Conservation (phyloP, 139 green algal species). For the Asterochloris erici region DNA sequence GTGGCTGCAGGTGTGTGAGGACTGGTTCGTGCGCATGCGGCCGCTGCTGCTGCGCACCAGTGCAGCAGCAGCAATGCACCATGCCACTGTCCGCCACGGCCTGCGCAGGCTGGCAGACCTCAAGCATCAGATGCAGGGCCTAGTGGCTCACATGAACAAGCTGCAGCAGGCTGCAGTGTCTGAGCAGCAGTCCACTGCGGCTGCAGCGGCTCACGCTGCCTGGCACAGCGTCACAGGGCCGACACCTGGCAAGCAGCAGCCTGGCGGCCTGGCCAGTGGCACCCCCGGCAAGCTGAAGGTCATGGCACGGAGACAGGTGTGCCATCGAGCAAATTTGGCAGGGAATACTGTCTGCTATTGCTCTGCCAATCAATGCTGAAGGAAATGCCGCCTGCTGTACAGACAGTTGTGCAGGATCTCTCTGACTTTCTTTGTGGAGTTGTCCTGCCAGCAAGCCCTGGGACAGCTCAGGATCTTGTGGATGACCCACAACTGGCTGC, state of each 20-base stretch:
- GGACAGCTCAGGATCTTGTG: too few species aligned
- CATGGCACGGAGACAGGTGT: constrained; percentile 7
- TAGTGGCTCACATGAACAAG: constrained; percentile 3
- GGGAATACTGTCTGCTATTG: too few species aligned
- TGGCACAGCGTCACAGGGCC: not conserved
- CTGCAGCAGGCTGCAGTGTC: not conserved
- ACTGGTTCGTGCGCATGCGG: constrained; percentile 60
- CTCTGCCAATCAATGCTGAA: too few species aligned
- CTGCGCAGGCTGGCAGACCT: constrained; percentile 28
- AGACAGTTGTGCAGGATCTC: too few species aligned
- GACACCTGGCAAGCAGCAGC: not conserved
- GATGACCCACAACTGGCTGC: too few species aligned
- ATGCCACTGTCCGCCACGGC: constrained; percentile 28
- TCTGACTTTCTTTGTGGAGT: too few species aligned
- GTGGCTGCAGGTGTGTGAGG: constrained; percentile 57
- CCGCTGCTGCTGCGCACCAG: constrained; percentile 35
- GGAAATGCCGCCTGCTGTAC: too few species aligned
- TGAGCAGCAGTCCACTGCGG: not conserved
- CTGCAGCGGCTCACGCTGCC: not conserved
- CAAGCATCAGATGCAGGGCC: constrained; percentile 1
- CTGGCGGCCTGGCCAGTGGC: not conserved
- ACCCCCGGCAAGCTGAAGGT: constrained; percentile 11
- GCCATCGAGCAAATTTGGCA: too few species aligned
- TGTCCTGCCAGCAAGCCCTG: too few species aligned
- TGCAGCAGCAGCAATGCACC: constrained; percentile 27